phyloP scores from a whole-genome alignment of 176 grass and related monocot genomes.

The Oryza australiensis region DNA sequence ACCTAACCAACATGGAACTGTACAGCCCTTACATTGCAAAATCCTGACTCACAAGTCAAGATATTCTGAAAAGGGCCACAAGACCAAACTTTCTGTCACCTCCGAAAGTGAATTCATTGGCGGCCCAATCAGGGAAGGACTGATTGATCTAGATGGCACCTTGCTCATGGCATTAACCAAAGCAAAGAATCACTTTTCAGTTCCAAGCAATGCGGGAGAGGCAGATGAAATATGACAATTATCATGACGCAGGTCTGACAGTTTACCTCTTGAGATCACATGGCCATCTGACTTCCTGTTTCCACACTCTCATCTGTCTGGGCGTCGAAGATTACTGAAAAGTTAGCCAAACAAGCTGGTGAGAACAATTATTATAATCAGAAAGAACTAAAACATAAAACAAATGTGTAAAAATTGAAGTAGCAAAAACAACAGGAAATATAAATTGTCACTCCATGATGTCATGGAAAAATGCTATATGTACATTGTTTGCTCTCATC shows the following conservation, averaged over 20 bases:
- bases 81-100: constrained; percentile 38
- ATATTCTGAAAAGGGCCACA: constrained; percentile 27
- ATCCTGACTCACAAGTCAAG: constrained; percentile 23
- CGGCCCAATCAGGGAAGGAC: constrained; percentile 16
- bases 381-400: constrained; percentile 8
- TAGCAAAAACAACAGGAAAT: neutral
- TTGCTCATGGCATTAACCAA: neutral
- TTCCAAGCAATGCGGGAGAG: neutral
- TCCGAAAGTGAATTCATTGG: constrained; percentile 33
- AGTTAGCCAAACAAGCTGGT: constrained; percentile 9
- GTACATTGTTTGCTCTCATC: neutral
- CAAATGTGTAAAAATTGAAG: neutral
- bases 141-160: constrained; percentile 1
- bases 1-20: constrained; percentile 40
- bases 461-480: constrained; percentile 14
- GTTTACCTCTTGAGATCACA: neutral
- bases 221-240: neutral
- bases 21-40: neutral
- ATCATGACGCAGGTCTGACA: constrained; percentile 2
- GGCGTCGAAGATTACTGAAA: constrained; percentile 14
- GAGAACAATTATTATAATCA: neutral
- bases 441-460: neutral
- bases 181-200: constrained; percentile 20
- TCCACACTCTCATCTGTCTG: neutral
- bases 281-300: neutral